Percentiles rank a stretch among this genome's conserved stretches.
Conservation (phyloP, 148 eudicot genomes). For the Linanthus parryae region DNA sequence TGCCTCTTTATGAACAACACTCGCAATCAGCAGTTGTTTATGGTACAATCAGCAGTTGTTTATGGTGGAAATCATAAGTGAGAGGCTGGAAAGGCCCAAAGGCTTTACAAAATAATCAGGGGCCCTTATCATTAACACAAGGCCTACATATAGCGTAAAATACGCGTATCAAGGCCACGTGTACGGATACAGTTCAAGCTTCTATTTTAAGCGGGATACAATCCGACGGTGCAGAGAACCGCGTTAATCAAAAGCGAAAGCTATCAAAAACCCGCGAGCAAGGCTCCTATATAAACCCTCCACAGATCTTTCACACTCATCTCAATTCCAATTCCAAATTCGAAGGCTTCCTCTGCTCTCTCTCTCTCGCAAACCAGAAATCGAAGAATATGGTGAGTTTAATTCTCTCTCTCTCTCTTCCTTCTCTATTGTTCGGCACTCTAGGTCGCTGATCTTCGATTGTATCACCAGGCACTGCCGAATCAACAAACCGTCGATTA, state of each 20-base stretch:
- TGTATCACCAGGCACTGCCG: conserved; percentile 1
- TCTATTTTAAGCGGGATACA: neutral
- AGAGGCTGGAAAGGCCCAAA: no score
- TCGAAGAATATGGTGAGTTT: no score
- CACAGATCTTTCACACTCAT: no score
- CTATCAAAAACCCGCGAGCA: neutral
- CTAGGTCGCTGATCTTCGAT: neutral
- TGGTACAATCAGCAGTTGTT: no score
- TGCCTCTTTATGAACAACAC: no score
- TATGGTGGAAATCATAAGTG: no score
- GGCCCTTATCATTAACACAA: no score
- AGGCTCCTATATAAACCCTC: conserved; percentile 7
- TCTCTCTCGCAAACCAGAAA: no score
- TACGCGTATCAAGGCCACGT: conserved; percentile 1
- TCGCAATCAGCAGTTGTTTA: no score
- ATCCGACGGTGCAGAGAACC: neutral
- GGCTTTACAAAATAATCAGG: no score
- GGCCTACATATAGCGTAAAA: neutral
- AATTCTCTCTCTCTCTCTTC: neutral
- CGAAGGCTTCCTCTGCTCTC: no score
- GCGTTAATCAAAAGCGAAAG: neutral
- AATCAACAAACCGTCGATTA: conserved; percentile 12
- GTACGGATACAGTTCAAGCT: conserved; percentile 3
- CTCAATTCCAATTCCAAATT: neutral
- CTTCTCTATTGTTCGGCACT: neutral